A percentile compares a stretch with the other conserved stretches of the same genome.
These are phyloP conservation scores for Plasmodium inui DNA, from an alignment of 169 alveolate genomes.

Conservation along the genomic window DNA sequence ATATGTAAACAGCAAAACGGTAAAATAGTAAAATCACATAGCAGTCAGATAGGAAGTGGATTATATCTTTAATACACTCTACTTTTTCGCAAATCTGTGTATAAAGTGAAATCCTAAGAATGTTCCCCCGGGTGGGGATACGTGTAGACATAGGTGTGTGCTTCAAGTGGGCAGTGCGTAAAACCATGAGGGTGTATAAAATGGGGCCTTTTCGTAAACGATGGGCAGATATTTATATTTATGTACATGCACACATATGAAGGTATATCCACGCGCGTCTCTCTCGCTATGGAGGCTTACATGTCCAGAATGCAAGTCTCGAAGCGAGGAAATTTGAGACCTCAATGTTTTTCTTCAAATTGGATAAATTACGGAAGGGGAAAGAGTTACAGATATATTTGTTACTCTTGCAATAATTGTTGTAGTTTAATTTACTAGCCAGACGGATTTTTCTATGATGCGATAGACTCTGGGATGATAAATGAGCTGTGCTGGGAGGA, in stretches of 20 bases:
- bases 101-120: background rate
- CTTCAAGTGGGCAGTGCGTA: background rate
- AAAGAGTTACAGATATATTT: background rate
- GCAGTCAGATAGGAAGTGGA: background rate
- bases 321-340: slow-evolving; percentile 41
- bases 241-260: background rate
- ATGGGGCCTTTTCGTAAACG: background rate
- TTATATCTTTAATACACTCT: background rate
- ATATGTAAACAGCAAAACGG: background rate
- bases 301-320: slow-evolving; percentile 70
- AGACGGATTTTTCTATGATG: slow-evolving; percentile 12
- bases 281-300: slow-evolving; percentile 16
- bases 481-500: background rate
- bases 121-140: background rate
- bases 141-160: background rate
- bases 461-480: background rate
- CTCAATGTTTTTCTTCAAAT: slow-evolving; percentile 23
- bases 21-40: background rate
- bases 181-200: background rate
- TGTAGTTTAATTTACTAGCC: slow-evolving; percentile 1
- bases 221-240: background rate
- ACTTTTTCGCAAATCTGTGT: background rate
- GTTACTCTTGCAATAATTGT: background rate
- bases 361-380: background rate
- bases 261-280: background rate